phyloP scores from a whole-genome alignment of 2,329 filamentous ascomycete genomes.

The Ustulina deusta region DNA sequence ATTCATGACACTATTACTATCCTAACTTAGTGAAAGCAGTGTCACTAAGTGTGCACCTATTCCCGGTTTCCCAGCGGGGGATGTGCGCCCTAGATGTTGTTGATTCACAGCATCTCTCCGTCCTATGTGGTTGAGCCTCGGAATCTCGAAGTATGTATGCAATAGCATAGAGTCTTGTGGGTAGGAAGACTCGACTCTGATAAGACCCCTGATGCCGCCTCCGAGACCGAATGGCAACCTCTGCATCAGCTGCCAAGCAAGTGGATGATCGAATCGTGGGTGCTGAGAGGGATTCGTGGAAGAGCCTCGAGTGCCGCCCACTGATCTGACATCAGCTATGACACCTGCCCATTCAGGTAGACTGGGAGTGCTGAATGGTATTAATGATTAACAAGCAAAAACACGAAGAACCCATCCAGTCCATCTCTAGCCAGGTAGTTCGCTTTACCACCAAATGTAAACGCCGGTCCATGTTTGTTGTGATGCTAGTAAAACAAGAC shows the following conservation, averaged over 20 bases:
- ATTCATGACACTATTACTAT: constrained; percentile 31
- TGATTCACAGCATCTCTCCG: background rate
- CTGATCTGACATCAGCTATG: constrained; percentile 1
- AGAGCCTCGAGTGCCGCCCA: background rate
- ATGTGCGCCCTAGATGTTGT: background rate
- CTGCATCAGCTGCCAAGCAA: background rate
- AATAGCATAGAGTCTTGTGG: background rate
- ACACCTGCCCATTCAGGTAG: background rate
- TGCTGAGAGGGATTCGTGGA: background rate
- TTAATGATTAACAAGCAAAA: constrained; percentile 38
- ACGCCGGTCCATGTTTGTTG: constrained; percentile 40
- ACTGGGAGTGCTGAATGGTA: constrained; percentile 20
- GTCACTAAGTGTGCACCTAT: constrained; percentile 8
- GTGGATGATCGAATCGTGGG: background rate
- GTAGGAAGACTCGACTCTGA: background rate
- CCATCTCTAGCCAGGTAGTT: constrained; percentile 33
- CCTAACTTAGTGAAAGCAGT: constrained; percentile 26
- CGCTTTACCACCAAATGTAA: constrained; percentile 30
- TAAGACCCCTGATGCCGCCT: background rate
- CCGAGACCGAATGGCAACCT: background rate
- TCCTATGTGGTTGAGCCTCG: background rate
- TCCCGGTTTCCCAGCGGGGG: background rate
- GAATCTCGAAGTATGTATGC: background rate
- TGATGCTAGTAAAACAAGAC: constrained; percentile 38
- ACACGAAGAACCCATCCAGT: constrained; percentile 32